Evolutionary conservation across 179 eudicot genomes (phyloP).

Genomic region (Carnegiea gigantea): DNA sequence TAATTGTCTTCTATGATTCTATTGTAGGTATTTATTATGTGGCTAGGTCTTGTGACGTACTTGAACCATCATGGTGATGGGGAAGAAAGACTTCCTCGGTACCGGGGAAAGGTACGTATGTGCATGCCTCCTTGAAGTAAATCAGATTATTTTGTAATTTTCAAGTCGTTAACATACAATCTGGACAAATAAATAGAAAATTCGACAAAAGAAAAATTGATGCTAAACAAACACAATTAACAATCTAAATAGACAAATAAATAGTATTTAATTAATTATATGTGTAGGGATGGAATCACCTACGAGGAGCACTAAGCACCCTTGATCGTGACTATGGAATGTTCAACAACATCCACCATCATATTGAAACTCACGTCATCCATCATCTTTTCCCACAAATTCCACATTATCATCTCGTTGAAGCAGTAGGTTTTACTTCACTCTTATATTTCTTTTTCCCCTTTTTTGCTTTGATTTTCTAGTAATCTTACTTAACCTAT

Average conservation of each 20-base stretch:
- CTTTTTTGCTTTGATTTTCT: neutral
- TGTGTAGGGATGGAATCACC: slow-evolving; percentile 38
- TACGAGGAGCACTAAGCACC: slow-evolving; percentile 66
- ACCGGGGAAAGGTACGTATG: slow-evolving; percentile 68
- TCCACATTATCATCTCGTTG: slow-evolving; percentile 58
- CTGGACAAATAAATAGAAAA: too few species aligned
- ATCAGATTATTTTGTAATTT: too few species aligned
- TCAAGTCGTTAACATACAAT: too few species aligned
- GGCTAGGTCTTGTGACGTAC: slow-evolving; percentile 63
- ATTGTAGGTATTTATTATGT: slow-evolving; percentile 44
- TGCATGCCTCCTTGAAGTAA: too few species aligned
- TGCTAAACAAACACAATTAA: too few species aligned
- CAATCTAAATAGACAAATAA: too few species aligned
- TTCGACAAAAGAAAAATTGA: too few species aligned
- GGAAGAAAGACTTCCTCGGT: slow-evolving; percentile 69
- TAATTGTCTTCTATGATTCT: too few species aligned
- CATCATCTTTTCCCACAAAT: slow-evolving; percentile 77
- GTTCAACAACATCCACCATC: slow-evolving; percentile 61
- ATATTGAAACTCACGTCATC: slow-evolving; percentile 66
- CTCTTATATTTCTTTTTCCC: neutral
- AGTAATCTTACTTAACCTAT: neutral
- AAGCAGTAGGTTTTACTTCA: slow-evolving; percentile 43
- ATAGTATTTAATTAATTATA: neutral
- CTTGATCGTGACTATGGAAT: slow-evolving; percentile 67
- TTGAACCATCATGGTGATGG: slow-evolving; percentile 62